These are phyloP conservation scores for Schwanniomyces etchellsii DNA, from an alignment of 1,139 yeast genomes.

Conservation along the genomic window DNA sequence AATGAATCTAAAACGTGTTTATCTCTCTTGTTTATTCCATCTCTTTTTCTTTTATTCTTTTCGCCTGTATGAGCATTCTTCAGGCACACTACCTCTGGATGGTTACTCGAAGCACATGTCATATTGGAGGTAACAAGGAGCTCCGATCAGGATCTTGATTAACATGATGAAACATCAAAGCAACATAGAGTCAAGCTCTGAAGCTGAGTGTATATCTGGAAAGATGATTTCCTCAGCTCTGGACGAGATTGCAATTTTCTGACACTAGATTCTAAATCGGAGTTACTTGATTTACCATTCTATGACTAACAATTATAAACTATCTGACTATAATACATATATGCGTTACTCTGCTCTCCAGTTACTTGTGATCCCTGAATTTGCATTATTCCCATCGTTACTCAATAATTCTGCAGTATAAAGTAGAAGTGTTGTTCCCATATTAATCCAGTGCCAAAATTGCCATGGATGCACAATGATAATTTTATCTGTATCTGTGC, in stretches of 20 bases:
- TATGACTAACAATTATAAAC: no score
- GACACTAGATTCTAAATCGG: slow-evolving; percentile 10
- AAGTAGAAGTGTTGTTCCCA: slow-evolving; percentile 70
- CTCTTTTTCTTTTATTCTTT: no score
- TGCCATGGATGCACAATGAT: slow-evolving; percentile 74
- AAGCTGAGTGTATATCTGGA: slow-evolving; percentile 47
- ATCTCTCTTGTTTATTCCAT: no score
- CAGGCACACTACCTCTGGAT: no score
- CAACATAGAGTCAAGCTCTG: slow-evolving; percentile 97
- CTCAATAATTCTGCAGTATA: slow-evolving; percentile 72
- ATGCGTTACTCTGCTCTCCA: slow-evolving; percentile 36
- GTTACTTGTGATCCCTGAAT: slow-evolving; percentile 32
- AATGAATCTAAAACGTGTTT: no score
- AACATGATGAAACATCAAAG: slow-evolving; percentile 69
- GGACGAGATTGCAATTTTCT: slow-evolving; percentile 44
- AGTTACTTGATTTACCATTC: no score
- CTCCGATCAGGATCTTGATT: no score
- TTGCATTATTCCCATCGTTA: slow-evolving; percentile 26
- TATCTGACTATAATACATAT: no score
- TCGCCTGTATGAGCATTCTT: no score
- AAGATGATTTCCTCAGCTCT: slow-evolving; percentile 36
- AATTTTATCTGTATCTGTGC: slow-evolving; percentile 12
- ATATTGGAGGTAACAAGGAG: no score
- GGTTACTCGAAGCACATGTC: no score
- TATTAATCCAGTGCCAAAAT: slow-evolving; percentile 95